Conservation (phyloP, 768 basidiomycete species). For the Phallus indusiatus region DNA sequence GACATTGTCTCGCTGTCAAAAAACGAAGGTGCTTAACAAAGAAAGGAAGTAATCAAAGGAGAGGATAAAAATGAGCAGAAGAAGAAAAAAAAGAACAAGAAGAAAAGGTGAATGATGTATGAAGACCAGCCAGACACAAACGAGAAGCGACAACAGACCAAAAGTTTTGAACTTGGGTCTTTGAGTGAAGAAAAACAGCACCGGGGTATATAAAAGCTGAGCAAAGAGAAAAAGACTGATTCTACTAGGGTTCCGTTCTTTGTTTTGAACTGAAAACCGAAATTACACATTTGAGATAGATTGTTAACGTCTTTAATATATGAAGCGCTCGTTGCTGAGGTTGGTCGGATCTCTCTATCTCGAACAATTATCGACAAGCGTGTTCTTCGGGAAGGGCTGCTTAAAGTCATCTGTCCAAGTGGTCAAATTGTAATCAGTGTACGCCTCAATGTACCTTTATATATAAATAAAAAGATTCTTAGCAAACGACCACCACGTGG, state of each 20-base stretch:
- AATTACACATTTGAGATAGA: not conserved
- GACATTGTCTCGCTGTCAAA: not conserved
- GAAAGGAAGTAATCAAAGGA: not conserved
- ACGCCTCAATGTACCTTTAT: constrained; percentile 61
- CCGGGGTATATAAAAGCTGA: too few species aligned
- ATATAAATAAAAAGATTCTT: too few species aligned
- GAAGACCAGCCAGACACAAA: too few species aligned
- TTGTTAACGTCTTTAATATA: not conserved
- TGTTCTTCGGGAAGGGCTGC: constrained; percentile 63
- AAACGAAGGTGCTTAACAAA: not conserved
- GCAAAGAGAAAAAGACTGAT: too few species aligned
- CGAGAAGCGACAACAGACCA: too few species aligned
- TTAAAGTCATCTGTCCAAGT: constrained; percentile 59
- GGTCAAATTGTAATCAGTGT: constrained; percentile 72
- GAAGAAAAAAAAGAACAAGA: not conserved
- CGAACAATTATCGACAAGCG: constrained; percentile 44
- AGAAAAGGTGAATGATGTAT: constrained; percentile 21
- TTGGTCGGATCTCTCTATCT: not conserved
- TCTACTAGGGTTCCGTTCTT: too few species aligned
- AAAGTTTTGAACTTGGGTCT: too few species aligned
- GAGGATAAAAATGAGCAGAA: not conserved
- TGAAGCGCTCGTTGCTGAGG: too few species aligned
- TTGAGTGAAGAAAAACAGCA: too few species aligned
- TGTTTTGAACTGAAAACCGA: too few species aligned
- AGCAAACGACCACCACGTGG: not conserved